Conservation (phyloP, 2,329 filamentous ascomycete genomes). For the Colletotrichum gloeosporioides region DNA sequence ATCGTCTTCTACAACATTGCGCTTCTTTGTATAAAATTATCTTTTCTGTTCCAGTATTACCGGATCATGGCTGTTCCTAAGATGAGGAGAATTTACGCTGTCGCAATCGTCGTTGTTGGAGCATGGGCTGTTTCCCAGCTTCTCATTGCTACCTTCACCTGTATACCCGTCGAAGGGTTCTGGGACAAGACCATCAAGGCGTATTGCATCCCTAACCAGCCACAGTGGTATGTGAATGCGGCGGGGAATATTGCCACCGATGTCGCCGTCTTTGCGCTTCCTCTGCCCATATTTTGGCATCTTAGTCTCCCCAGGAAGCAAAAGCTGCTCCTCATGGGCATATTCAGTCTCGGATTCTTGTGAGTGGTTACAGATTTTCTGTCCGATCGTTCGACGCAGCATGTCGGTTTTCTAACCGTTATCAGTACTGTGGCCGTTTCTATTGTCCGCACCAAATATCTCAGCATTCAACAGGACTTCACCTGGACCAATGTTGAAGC, state of each 20-base stretch:
- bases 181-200: conserved; percentile 29
- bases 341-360: conserved; percentile 34
- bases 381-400: neutral
- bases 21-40: conserved; percentile 35
- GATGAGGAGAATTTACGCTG: conserved; percentile 28
- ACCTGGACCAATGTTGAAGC: conserved; percentile 28
- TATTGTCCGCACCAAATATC: conserved; percentile 25
- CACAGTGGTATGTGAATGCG: conserved; percentile 30
- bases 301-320: conserved; percentile 27
- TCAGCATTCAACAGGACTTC: conserved; percentile 22
- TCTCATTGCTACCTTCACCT: conserved; percentile 28
- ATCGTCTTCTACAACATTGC: conserved; percentile 36
- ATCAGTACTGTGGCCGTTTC: conserved; percentile 28
- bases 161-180: conserved; percentile 30
- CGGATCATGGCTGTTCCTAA: conserved; percentile 34
- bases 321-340: conserved; percentile 28
- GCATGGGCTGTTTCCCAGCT: conserved; percentile 31
- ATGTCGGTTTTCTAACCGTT: neutral
- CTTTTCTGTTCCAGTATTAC: conserved; percentile 42
- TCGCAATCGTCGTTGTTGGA: conserved; percentile 30
- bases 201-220: conserved; percentile 25
- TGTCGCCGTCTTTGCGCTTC: conserved; percentile 28
- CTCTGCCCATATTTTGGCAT: conserved; percentile 28
- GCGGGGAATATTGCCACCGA: conserved; percentile 32
- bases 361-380: conserved; percentile 13